A percentile compares a stretch with the other conserved stretches of the same genome.
Conservation (phyloP, 2,329 filamentous ascomycete genomes). For the Ophiosphaerella narmari region DNA sequence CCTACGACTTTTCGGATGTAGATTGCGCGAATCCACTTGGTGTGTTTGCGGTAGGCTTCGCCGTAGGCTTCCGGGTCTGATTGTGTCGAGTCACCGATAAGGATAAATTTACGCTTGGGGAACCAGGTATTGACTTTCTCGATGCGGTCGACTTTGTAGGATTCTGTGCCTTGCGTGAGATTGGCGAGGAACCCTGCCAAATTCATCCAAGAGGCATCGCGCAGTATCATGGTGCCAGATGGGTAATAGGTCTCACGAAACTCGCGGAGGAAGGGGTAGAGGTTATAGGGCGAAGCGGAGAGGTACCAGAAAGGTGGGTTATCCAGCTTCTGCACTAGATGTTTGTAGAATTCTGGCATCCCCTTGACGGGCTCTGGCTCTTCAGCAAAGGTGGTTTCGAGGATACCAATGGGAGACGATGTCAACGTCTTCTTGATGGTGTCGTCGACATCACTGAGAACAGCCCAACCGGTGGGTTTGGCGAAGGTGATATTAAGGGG, state of each 20-base stretch:
- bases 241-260: conserved; percentile 77
- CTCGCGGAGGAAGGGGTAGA: conserved; percentile 81
- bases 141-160: conserved; percentile 84
- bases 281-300: conserved; percentile 90
- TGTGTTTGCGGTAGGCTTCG: conserved; percentile 70
- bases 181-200: conserved; percentile 77
- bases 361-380: conserved; percentile 71
- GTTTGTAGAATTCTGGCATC: conserved; percentile 83
- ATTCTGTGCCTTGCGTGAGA: conserved; percentile 78
- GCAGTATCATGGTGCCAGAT: conserved; percentile 78
- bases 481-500: conserved; percentile 75
- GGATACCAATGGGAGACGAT: conserved; percentile 76
- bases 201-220: conserved; percentile 86
- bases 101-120: conserved; percentile 77
- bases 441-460: conserved; percentile 92
- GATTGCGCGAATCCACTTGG: conserved; percentile 80
- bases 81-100: conserved; percentile 89
- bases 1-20: conserved; percentile 84
- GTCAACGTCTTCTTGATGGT: conserved; percentile 93
- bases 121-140: conserved; percentile 78
- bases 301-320: conserved; percentile 88
- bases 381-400: conserved; percentile 82
- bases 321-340: conserved; percentile 61
- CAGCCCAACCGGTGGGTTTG: conserved; percentile 76
- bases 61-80: conserved; percentile 90